Conservation (phyloP, 225 moss, liverwort and hornwort species). For the Pseudisothecium myosuroides region DNA sequence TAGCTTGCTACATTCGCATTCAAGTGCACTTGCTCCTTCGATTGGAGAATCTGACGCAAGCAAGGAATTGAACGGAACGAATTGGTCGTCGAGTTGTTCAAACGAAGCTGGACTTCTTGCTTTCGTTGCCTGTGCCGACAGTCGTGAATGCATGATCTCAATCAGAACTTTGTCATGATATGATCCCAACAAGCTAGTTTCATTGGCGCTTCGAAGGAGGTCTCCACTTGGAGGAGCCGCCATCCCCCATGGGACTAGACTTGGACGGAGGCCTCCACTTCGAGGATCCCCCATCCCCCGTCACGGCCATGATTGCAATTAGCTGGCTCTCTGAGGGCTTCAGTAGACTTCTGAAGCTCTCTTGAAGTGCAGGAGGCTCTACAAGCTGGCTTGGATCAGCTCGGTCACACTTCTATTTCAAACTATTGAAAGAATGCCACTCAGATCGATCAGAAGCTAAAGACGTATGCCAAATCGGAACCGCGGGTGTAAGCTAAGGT, state of each 20-base stretch:
- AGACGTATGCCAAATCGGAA: not conserved
- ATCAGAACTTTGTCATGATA: not conserved
- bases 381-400: not conserved
- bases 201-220: not conserved
- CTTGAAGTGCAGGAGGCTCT: not conserved
- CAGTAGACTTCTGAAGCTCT: not conserved
- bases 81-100: not conserved
- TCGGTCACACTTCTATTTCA: not conserved
- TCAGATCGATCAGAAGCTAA: not conserved
- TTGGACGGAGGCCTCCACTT: not conserved
- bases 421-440: not conserved
- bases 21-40: not conserved
- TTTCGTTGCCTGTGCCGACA: not conserved
- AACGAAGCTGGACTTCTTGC: not conserved
- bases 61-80: not conserved
- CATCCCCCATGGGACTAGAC: not conserved
- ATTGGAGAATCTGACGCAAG: not conserved
- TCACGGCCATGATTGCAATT: not conserved
- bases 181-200: not conserved
- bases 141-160: not conserved
- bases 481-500: not conserved
- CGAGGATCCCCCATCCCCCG: constrained; percentile 6
- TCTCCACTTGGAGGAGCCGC: not conserved
- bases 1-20: not conserved
- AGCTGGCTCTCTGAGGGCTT: not conserved